Base-by-base conservation (phyloP, 2,329 filamentous ascomycete genomes). In the Pestalotiopsis sp. region DNA sequence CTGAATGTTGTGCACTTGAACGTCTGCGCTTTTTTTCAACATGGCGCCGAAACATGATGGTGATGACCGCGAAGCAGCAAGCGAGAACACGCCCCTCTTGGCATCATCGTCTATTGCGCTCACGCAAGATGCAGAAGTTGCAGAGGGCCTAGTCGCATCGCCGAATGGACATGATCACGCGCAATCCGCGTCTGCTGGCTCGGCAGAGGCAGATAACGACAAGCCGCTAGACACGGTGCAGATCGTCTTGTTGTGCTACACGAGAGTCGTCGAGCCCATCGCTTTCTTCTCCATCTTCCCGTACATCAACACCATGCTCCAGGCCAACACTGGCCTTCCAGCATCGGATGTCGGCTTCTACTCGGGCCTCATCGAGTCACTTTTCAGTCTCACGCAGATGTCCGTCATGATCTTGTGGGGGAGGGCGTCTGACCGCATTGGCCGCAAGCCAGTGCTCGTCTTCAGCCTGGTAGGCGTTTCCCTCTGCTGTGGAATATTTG, bases 261-360 rank as follows among this genome's bases (percentile, higher is more conserved):
- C 90, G 1, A 88, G 92, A 5, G 76, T 93, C 31, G 83, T 93
- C 59, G 93, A 95, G 75, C 92, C 93, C 0, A 86, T 95, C 56
- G 91, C 92, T n/a, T 95, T 93, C 82, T 95, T 95, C 82, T 89
- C 86, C 77, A 93, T 95, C 77, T 92, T 95, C 74, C 92, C 93
- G 0, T 95, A 92, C 80, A 87, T 96, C 79, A 93, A 90, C 75
- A 84, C 91, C 75, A 95, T 95, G 93, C 89, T 93, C 49, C 83
- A 88, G 78, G 83, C 87, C 68, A 91, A 90, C 69, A 92, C 92
- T 11, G 75, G 83, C 12, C 80, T 95, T 2, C 78, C 84, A 1
- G 82, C 88, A 59, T 81, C 86, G n/a, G 90, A 94, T 77, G 89
- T 94, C 3, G 93, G 93, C 1, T 95, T 95, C 81, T 95, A 94